A percentile compares a stretch with the other conserved stretches of the same genome.
phyloP scores from a whole-genome alignment of 2,329 filamentous ascomycete genomes.

The Anthostomella pinea region DNA sequence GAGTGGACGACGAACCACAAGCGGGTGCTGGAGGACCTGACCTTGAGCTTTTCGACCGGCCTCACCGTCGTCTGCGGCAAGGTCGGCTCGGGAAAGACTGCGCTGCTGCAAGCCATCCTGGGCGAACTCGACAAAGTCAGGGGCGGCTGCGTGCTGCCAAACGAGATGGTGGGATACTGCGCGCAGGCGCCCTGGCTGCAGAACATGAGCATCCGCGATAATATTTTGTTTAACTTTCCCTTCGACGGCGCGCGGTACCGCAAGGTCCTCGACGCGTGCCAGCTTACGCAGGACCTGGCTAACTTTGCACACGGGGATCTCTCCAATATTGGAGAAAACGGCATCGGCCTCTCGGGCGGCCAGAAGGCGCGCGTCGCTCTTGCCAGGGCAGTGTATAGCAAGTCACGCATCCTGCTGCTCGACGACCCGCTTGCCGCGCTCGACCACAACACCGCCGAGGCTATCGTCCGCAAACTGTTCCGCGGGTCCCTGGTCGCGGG shows the following conservation, averaged over 20 bases:
- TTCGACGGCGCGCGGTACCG: constrained; percentile 56
- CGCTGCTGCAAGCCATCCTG: constrained; percentile 55
- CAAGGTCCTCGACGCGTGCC: constrained; percentile 59
- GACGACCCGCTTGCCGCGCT: constrained; percentile 63
- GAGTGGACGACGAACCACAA: constrained; percentile 70
- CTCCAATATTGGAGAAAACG: constrained; percentile 60
- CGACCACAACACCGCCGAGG: constrained; percentile 60
- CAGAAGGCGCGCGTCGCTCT: constrained; percentile 62
- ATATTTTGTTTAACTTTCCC: constrained; percentile 59
- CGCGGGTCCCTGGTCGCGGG: constrained; percentile 57
- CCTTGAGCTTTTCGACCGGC: constrained; percentile 45
- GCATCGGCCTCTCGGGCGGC: constrained; percentile 61
- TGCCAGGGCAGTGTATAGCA: constrained; percentile 61
- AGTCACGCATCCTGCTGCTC: constrained; percentile 54
- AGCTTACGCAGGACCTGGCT: constrained; percentile 53
- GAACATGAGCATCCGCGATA: constrained; percentile 63
- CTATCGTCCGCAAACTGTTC: constrained; percentile 60
- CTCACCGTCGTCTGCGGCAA: constrained; percentile 57
- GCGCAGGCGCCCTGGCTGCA: constrained; percentile 64
- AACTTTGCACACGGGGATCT: constrained; percentile 56
- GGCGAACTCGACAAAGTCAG: constrained; percentile 66
- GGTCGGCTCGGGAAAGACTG: constrained; percentile 61
- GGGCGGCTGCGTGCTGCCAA: constrained; percentile 44
- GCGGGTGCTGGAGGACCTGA: constrained; percentile 47
- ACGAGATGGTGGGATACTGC: constrained; percentile 52